Conservation (phyloP, 2,329 filamentous ascomycete genomes). For the Hypoxylon sp. region DNA sequence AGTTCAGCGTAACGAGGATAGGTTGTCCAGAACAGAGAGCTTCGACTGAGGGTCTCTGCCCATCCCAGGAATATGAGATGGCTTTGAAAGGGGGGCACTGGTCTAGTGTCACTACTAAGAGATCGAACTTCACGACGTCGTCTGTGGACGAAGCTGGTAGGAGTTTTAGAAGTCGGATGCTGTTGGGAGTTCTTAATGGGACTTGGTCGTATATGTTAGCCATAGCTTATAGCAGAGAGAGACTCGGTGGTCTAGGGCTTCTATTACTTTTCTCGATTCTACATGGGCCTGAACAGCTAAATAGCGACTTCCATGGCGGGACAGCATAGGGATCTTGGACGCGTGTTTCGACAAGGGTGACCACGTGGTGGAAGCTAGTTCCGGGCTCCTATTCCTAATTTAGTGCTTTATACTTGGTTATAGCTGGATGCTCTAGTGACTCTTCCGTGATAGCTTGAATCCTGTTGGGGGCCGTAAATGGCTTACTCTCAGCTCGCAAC, state of each 20-base stretch:
- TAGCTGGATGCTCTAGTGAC: background rate
- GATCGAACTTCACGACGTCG: background rate
- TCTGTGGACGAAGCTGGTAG: background rate
- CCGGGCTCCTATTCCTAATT: background rate
- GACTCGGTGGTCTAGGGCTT: background rate
- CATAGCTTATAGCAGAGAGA: background rate
- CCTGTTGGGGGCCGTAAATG: background rate
- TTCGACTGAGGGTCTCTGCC: background rate
- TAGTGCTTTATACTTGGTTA: background rate
- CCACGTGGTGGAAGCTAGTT: background rate
- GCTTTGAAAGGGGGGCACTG: background rate
- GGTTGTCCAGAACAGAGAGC: background rate
- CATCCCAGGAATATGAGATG: background rate
- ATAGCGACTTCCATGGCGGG: background rate
- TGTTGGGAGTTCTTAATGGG: constrained; percentile 1
- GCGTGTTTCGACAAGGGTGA: constrained; percentile 2
- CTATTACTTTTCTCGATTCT: background rate
- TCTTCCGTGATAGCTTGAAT: background rate
- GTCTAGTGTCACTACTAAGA: background rate
- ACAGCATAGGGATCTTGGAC: background rate
- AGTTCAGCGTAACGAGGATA: background rate
- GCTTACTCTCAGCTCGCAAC: background rate
- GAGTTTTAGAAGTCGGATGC: background rate
- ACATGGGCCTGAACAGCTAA: background rate
- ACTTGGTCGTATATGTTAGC: constrained; percentile 12